These are phyloP conservation scores for Penicillium cataractarum DNA, from an alignment of 495 filamentous ascomycete genomes.

Conservation along the genomic window DNA sequence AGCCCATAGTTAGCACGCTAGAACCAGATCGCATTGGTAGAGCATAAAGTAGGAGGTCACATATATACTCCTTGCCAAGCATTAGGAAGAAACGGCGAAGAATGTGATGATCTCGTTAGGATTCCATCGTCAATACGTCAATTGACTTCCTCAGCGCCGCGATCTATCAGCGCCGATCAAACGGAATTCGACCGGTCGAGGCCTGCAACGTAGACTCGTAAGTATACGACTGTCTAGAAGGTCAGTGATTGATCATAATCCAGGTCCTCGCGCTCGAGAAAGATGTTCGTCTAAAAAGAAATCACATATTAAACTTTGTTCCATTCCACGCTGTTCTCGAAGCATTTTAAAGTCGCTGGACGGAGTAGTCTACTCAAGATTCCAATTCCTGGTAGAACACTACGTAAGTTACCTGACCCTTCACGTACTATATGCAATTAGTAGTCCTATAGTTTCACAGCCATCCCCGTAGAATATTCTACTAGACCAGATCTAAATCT, in stretches of 20 bases:
- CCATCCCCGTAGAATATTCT: not conserved
- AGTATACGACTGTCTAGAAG: not conserved
- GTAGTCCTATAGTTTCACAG: not conserved
- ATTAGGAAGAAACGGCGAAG: not conserved
- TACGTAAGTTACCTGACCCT: no score
- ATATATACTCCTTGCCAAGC: not conserved
- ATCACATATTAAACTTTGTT: not conserved
- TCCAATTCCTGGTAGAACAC: no score
- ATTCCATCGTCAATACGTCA: not conserved
- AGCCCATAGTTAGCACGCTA: not conserved
- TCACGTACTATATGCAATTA: no score
- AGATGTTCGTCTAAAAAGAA: no score
- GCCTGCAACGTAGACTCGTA: not conserved
- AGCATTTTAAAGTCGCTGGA: not conserved
- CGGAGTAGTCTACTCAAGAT: no score
- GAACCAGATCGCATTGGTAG: not conserved
- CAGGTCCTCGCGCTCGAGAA: no score
- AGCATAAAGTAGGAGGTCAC: not conserved
- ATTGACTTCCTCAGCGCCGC: not conserved
- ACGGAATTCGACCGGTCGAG: not conserved
- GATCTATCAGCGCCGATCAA: not conserved
- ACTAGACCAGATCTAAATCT: not conserved
- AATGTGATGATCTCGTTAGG: not conserved
- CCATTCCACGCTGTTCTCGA: not conserved
- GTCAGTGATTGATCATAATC: no score